Evolutionary conservation across 176 grass and related monocot genomes (phyloP), one percentile per base, ranked within the genome.

Genomic region (Poa pratensis): DNA sequence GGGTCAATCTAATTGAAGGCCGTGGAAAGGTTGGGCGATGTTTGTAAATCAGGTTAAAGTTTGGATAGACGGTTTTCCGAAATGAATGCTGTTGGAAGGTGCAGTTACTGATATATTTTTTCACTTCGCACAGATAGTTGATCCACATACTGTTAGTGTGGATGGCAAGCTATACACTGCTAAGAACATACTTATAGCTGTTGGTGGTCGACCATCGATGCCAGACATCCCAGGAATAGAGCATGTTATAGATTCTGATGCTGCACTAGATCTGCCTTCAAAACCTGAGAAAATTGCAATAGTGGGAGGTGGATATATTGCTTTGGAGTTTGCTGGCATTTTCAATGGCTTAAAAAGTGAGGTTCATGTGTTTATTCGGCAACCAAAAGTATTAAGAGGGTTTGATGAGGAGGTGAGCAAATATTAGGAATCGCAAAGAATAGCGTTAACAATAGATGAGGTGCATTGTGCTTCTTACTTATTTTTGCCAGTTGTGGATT

Each of bases 401-500:
- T 95, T 95, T 88, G 93, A 95, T 92, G 93, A 95, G 76, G 93
- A 95, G 88, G 93, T 92, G 69, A 79, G 89, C 3, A 80, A 80
- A 45, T 61, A 32, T 74, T 45, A 34, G 54, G 27, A 66, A 52
- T 15, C 50, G 18, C 14, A 63, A 28, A 51, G 16, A 68, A 3
- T 28, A 52, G 23, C 3, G 61, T 52, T 70, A 16, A 42, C 50
- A 83, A n/a, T 16, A 43, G 45, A 82, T 71, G 22, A 83, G 77
- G 16, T 87, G 73, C 9, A 12, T 78, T 77, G 55, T 68, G 43
- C 20, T 78, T 59, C 53, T n/a, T 1, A 77, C 12, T 75, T 64
- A 69, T 28, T 72, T 35, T 83, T 84, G 1, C 34, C 4, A 45
- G 55, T 68, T 92, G 37, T 59, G 58, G 81, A 80, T 83, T 58